Percentiles rank a stretch among this genome's conserved stretches.
phyloP scores from a whole-genome alignment of 352 stramenopile genomes.

The Elongisporangium prolatum region DNA sequence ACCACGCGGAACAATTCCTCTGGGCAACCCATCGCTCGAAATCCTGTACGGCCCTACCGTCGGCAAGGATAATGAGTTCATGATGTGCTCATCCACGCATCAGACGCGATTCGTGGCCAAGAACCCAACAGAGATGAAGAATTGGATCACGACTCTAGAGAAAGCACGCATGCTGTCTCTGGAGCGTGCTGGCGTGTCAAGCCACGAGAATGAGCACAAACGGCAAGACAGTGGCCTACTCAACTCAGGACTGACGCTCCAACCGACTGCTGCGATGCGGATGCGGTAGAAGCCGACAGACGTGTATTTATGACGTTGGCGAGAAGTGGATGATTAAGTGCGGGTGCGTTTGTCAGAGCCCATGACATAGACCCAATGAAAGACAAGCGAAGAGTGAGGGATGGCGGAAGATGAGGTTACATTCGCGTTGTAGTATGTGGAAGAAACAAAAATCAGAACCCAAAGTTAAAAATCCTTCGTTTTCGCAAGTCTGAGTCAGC shows the following conservation, averaged over 20 bases:
- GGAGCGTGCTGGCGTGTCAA: slow-evolving; percentile 9
- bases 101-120: slow-evolving; percentile 75
- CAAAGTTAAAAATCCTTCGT: neutral
- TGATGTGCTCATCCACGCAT: slow-evolving; percentile 67
- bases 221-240: neutral
- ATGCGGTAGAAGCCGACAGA: neutral
- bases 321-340: neutral
- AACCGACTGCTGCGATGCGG: neutral
- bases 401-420: neutral
- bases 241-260: neutral
- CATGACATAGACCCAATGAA: neutral
- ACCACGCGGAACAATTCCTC: slow-evolving; percentile 54
- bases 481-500: too few species aligned
- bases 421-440: neutral
- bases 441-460: neutral
- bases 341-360: too few species aligned
- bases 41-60: slow-evolving; percentile 68
- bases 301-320: neutral
- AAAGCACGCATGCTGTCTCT: slow-evolving; percentile 50
- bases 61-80: slow-evolving; percentile 70
- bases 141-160: slow-evolving; percentile 62
- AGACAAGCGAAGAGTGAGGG: neutral
- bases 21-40: slow-evolving; percentile 63
- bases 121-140: slow-evolving; percentile 62
- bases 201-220: neutral